Base-by-base conservation (phyloP, 139 green algal species). In the Trebouxia sp. region DNA sequence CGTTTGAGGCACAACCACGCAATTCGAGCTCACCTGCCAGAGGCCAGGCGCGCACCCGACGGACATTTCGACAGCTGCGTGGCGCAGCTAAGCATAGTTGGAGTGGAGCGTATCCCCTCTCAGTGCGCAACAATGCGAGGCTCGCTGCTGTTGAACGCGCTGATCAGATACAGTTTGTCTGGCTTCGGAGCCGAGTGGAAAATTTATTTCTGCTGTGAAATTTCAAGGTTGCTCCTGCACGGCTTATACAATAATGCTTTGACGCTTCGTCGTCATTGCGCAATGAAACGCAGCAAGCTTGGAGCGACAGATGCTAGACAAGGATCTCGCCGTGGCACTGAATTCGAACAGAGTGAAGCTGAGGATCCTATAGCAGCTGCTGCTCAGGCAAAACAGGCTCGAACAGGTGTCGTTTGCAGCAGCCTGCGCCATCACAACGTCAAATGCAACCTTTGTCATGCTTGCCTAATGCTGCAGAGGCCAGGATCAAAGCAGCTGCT, bases 401-500 rank as follows among this genome's bases (percentile, higher is more conserved):
- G 70, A 48, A 39, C 65, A 82, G 77, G 56, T 82, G 6, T 5
- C 26, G 0, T 20, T 24, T 26, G 41, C 8, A 26, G 8, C 3
- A 20, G 37, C 35, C 37, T 12, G 39, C 26, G 26, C 12, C n/a
- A 38, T 9, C 22, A 11, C 6, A 26, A 6, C 20, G 38, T 38
- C 35, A 28, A 2, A 20, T 39, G 6, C 4, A 22, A 32, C 3
- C 9, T 30, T 0, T 50, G 24, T 8, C 1, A 37, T n/a, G 37
- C 38, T 38, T 83, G 28, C 4, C 26, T 6, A 67, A 28, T 77
- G 78, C 0, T 70, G 66, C 79, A 85, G 85, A 81, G 32, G 45
- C 79, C 15, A 53, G 58, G 6, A 50, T 88, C 28, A 82, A 75
- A 37, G 82, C 82, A 43, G 85, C 85, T 74, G 82, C 82, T 6